Conservation (phyloP, 2,329 filamentous ascomycete genomes). For the Cladobotryum protrusum region DNA sequence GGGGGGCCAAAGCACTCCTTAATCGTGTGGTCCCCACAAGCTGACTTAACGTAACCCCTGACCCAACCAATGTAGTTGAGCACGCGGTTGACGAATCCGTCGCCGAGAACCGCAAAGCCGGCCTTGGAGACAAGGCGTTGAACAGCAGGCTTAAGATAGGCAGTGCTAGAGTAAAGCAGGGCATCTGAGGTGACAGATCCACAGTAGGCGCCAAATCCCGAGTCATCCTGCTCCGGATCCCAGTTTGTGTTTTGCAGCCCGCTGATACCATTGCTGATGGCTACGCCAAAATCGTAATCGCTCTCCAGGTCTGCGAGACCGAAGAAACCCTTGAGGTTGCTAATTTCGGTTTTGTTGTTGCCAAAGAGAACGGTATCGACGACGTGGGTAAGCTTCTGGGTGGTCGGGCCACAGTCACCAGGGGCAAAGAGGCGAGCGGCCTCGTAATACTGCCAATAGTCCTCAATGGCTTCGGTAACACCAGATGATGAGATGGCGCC, state of each 20-base stretch:
- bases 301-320: conserved; percentile 39
- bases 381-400: conserved; percentile 49
- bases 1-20: conserved; percentile 27
- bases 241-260: conserved; percentile 46
- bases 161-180: conserved; percentile 37
- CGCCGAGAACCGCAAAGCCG: conserved; percentile 33
- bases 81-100: conserved; percentile 35
- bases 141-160: conserved; percentile 28
- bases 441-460: conserved; percentile 63
- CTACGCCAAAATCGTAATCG: conserved; percentile 41
- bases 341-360: conserved; percentile 35
- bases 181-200: conserved; percentile 36
- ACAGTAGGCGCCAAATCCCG: conserved; percentile 43
- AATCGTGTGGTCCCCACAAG: conserved; percentile 21
- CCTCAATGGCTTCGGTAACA: conserved; percentile 69
- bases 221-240: conserved; percentile 41
- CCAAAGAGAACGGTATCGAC: conserved; percentile 46
- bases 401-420: conserved; percentile 56
- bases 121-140: conserved; percentile 34
- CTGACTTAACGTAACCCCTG: conserved; percentile 27
- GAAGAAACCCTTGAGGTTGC: conserved; percentile 41
- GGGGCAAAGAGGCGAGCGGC: conserved; percentile 44
- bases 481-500: conserved; percentile 75
- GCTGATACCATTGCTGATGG: conserved; percentile 35
- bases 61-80: conserved; percentile 47